phyloP scores from a whole-genome alignment of 2,329 filamentous ascomycete genomes.

The Cladosporium sp. region DNA sequence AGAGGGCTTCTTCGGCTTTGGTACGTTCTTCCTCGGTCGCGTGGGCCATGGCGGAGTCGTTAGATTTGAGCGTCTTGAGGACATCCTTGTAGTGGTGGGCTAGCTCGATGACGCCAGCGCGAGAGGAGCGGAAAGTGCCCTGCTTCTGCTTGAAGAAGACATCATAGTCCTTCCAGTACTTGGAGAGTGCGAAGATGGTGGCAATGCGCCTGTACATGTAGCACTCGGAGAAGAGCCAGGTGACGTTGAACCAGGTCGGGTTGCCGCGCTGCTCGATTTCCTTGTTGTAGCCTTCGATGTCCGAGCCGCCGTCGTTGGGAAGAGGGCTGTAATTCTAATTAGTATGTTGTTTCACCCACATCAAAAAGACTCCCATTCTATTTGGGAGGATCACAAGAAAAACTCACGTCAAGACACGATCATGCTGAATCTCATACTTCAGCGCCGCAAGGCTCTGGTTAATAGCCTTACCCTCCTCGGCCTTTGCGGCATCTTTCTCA shows the following conservation, averaged over 20 bases:
- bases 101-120: constrained; percentile 77
- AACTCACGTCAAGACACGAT: constrained; percentile 68
- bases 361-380: no score
- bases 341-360: constrained; percentile 1
- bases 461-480: constrained; percentile 79
- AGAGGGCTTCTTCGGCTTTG: constrained; percentile 71
- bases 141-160: constrained; percentile 87
- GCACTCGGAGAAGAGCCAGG: constrained; percentile 91
- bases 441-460: constrained; percentile 71
- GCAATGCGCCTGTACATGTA: constrained; percentile 87
- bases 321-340: constrained; percentile 54
- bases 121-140: constrained; percentile 85
- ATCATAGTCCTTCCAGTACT: constrained; percentile 85
- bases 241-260: constrained; percentile 74
- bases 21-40: constrained; percentile 51
- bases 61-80: constrained; percentile 58
- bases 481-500: constrained; percentile 58
- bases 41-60: constrained; percentile 39
- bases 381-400: neutral
- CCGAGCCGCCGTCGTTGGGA: constrained; percentile 67
- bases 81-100: constrained; percentile 74
- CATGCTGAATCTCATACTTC: constrained; percentile 94
- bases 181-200: constrained; percentile 69
- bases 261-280: constrained; percentile 71
- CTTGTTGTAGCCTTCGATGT: constrained; percentile 77